These are phyloP conservation scores for Maudiozyma turicensis DNA, from an alignment of 805 yeast species.

Conservation along the genomic window DNA sequence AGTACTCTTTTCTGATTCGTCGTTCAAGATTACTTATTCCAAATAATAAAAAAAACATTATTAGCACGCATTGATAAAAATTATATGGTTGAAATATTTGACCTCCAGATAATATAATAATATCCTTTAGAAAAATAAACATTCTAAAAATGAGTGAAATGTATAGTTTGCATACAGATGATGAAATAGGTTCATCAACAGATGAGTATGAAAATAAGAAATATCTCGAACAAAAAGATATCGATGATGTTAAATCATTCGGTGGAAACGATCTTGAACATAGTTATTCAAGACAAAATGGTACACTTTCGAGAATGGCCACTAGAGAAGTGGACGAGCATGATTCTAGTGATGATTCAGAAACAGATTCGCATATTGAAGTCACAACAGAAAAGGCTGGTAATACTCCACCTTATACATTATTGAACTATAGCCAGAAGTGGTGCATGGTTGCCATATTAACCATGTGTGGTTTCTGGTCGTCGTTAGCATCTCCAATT, in stretches of 20 bases:
- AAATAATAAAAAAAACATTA: too few species aligned
- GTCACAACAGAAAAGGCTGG: background rate
- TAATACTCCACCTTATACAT: conserved; percentile 15
- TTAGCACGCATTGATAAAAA: too few species aligned
- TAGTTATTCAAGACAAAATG: conserved; percentile 2
- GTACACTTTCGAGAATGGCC: conserved; percentile 13
- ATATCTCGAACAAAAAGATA: background rate
- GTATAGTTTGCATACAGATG: conserved; percentile 6
- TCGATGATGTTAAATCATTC: background rate
- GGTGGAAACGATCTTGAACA: background rate
- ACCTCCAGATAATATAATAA: background rate
- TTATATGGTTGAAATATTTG: background rate
- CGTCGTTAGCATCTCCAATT: conserved; percentile 67
- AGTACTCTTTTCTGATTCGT: too few species aligned
- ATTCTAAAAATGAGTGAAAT: conserved; percentile 1
- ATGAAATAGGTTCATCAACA: background rate
- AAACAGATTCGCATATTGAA: background rate
- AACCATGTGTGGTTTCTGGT: conserved; percentile 43
- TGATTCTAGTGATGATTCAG: conserved; percentile 3
- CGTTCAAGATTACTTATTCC: too few species aligned
- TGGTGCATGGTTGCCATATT: conserved; percentile 26
- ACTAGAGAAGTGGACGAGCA: conserved; percentile 15
- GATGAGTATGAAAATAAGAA: background rate
- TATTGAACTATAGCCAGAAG: conserved; percentile 19
- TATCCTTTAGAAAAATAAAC: background rate